Evolutionary conservation across 495 filamentous ascomycete genomes (phyloP).

Genomic region (Aspergillus sparsus): DNA sequence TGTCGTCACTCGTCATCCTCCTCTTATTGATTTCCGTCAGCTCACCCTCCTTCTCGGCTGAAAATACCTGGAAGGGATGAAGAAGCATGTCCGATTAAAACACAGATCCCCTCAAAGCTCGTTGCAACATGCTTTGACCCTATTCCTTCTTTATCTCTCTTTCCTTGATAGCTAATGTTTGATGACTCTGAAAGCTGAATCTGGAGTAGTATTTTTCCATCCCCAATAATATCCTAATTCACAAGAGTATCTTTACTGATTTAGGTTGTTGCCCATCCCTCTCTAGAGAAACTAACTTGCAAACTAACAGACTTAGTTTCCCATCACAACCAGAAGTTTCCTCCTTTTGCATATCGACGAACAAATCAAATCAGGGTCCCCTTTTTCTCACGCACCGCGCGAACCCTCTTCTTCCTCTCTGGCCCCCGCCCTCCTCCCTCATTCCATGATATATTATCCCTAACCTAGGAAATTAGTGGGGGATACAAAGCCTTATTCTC

Average conservation of each 20-base stretch:
- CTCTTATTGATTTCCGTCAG: neutral
- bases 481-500: constrained; percentile 21
- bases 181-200: too few relatives aligned
- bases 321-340: constrained; percentile 5
- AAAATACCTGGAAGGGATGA: too few relatives aligned
- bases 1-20: neutral
- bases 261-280: constrained; percentile 22
- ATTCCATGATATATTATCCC: neutral
- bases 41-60: neutral
- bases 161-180: too few relatives aligned
- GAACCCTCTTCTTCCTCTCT: neutral
- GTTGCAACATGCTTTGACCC: too few relatives aligned
- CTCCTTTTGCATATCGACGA: constrained; percentile 17
- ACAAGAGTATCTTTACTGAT: constrained; percentile 23
- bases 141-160: too few relatives aligned
- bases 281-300: constrained; percentile 25
- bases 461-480: neutral
- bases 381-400: neutral
- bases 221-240: constrained; percentile 1
- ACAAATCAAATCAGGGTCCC: constrained; percentile 6
- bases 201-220: neutral
- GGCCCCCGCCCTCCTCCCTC: neutral
- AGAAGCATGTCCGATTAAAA: too few relatives aligned
- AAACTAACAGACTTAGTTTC: constrained; percentile 23
- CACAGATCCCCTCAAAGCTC: too few relatives aligned